A percentile compares a stretch with the other conserved stretches of the same genome.
Evolutionary conservation across 495 filamentous ascomycete genomes (phyloP).

Genomic region (Sordaria brevicollis): DNA sequence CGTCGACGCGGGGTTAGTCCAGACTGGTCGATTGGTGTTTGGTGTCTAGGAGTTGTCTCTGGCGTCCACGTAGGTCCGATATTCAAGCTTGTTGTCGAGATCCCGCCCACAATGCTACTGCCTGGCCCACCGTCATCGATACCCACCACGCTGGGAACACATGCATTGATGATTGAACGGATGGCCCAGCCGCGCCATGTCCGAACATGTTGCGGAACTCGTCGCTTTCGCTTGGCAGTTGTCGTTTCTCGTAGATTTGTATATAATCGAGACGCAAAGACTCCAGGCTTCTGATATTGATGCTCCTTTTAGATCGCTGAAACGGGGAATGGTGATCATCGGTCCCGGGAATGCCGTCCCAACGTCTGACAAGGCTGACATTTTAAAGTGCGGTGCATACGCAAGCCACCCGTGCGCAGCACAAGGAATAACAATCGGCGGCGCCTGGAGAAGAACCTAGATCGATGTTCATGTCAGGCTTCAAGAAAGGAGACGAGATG

Average conservation of each 20-base stretch:
- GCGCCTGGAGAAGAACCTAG: neutral
- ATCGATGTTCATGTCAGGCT: neutral
- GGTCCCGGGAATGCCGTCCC: neutral
- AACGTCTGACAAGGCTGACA: neutral
- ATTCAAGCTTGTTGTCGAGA: neutral
- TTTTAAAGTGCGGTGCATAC: constrained; percentile 11
- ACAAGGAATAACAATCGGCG: neutral
- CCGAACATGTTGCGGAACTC: neutral
- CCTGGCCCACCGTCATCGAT: neutral
- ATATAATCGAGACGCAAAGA: neutral
- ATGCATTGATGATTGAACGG: neutral
- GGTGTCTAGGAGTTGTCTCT: neutral
- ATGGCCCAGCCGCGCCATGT: neutral
- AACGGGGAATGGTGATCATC: neutral
- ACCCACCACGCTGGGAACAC: neutral
- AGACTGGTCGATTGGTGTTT: neutral
- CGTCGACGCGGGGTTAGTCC: neutral
- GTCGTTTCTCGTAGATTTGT: neutral
- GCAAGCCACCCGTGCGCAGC: constrained; percentile 19
- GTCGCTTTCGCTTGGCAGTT: neutral
- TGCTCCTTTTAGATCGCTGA: neutral
- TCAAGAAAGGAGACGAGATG: constrained; percentile 13
- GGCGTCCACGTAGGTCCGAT: neutral
- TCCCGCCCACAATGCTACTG: neutral
- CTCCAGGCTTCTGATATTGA: neutral